Base-by-base conservation (phyloP, 2,329 filamentous ascomycete genomes). In the Metarhizium album region DNA sequence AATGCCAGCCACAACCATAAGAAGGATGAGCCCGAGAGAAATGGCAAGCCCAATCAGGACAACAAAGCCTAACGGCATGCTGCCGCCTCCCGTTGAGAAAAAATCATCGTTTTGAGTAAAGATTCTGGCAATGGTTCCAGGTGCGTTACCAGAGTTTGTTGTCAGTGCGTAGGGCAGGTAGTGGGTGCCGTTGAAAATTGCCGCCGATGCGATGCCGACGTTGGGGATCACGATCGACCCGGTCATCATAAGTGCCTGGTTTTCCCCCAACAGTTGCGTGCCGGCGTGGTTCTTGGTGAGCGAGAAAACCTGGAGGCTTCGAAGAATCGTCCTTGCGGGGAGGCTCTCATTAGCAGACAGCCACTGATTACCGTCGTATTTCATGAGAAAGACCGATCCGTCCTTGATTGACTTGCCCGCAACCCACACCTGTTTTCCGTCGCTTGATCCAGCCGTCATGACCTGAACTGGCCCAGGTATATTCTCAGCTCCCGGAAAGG, bases 181-280 rank as follows among this genome's bases (percentile, higher is more conserved):
- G 2, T 74, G 71, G 11, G 83, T 88, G 59, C 93, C 93, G 62
- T 97, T 88, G 72, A 87, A 98, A 27, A 96, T 72, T 7, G 84
- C 91, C 8, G 88, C 90, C 14, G 91, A 95, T 5, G 86, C 88
- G 52, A 83, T 84, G 52, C 91, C 90, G 62, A 90, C 90, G 46
- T 72, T 71, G 0, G 85, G 80, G 18, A 97, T 75, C 56, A 82
- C 77, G 57, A 98, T 80, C 49, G 85, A 80, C 38, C 93, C 93
- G n/a, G 88, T 88, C 47, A 97, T 73, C 68, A 98, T 78, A 35
- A 98, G 78, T 3, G 82, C 77, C 64, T 93, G 82, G 54, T 82
- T 74, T 18, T 76, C 68, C 48, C 82, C 75, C 16, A 98, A 69
- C 6, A 90, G 71, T 37, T 78, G 68, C 2, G 78, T 82, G 14